Conservation (phyloP, 164 flowering plant species). For the Pachysandra terminalis region DNA sequence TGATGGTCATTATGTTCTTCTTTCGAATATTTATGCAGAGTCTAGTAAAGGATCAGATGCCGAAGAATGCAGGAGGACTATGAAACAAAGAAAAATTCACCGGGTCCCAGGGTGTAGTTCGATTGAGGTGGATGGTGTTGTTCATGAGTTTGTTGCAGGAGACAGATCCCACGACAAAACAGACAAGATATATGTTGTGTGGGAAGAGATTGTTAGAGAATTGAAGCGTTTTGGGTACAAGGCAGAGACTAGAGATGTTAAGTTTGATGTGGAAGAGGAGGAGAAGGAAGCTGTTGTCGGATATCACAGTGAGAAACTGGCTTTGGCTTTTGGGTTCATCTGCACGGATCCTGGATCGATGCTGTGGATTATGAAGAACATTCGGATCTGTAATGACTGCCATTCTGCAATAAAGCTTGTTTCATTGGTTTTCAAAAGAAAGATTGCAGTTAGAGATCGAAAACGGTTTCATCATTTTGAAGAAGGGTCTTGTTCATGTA, state of each 20-base stretch:
- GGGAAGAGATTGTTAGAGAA: constrained; percentile 28
- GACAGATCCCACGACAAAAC: constrained; percentile 31
- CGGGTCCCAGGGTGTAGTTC: constrained; percentile 41
- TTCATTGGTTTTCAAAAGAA: not conserved
- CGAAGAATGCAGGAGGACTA: constrained; percentile 25
- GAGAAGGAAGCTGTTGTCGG: not conserved
- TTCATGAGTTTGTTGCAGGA: constrained; percentile 43
- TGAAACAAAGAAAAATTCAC: constrained; percentile 27
- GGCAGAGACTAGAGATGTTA: constrained; percentile 20
- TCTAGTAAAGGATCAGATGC: constrained; percentile 26
- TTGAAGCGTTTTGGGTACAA: constrained; percentile 25
- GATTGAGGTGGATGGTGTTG: constrained; percentile 34
- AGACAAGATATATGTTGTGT: constrained; percentile 23
- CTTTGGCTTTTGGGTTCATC: not conserved
- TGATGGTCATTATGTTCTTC: constrained; percentile 35
- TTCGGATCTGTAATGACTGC: not conserved
- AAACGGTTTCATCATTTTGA: not conserved
- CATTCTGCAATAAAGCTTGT: not conserved
- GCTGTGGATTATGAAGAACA: not conserved
- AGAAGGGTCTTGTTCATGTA: not conserved
- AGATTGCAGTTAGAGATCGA: not conserved
- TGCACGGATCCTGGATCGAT: not conserved
- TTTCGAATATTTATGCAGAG: constrained; percentile 40
- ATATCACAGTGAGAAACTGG: not conserved
- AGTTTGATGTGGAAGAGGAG: not conserved